Percentiles rank a stretch among this genome's conserved stretches.
Conservation (phyloP, 371 early-diverging fungal genomes). For the Rhizomucor miehei region DNA sequence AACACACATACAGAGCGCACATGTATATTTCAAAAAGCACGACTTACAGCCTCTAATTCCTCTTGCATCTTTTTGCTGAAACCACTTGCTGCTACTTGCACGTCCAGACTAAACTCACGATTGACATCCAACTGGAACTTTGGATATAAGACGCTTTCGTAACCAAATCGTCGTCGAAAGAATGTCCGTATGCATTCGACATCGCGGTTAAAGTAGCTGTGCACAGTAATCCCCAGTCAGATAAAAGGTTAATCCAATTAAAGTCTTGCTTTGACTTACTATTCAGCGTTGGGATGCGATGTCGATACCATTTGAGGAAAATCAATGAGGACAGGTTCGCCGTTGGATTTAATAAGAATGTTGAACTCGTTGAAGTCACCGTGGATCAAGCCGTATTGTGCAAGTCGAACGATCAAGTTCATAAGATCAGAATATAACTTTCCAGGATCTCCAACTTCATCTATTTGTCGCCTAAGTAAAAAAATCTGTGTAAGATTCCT, state of each 20-base stretch:
- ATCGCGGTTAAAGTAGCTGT: slow-evolving; percentile 95
- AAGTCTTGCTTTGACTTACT: slow-evolving; percentile 49
- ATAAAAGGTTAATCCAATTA: not conserved
- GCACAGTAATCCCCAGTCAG: not conserved
- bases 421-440: slow-evolving; percentile 92
- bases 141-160: slow-evolving; percentile 89
- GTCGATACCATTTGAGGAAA: slow-evolving; percentile 99
- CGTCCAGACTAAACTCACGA: slow-evolving; percentile 88
- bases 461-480: slow-evolving; percentile 73
- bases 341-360: slow-evolving; percentile 86
- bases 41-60: slow-evolving; percentile 74
- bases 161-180: slow-evolving; percentile 87
- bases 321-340: slow-evolving; percentile 93
- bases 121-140: slow-evolving; percentile 81
- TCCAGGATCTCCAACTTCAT: slow-evolving; percentile 83
- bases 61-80: slow-evolving; percentile 89
- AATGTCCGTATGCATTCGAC: slow-evolving; percentile 96
- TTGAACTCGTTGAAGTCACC: slow-evolving; percentile 99
- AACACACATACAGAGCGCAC: no score
- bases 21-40: not conserved
- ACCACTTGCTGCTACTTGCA: slow-evolving; percentile 94
- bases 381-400: slow-evolving; percentile 96
- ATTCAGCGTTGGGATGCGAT: slow-evolving; percentile 92
- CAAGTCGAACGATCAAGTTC: slow-evolving; percentile 93
- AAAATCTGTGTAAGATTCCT: no score